A percentile compares a stretch with the other conserved stretches of the same genome.
Conservation (phyloP, 345 rosid genomes). For the Eucalyptus cloeziana region DNA sequence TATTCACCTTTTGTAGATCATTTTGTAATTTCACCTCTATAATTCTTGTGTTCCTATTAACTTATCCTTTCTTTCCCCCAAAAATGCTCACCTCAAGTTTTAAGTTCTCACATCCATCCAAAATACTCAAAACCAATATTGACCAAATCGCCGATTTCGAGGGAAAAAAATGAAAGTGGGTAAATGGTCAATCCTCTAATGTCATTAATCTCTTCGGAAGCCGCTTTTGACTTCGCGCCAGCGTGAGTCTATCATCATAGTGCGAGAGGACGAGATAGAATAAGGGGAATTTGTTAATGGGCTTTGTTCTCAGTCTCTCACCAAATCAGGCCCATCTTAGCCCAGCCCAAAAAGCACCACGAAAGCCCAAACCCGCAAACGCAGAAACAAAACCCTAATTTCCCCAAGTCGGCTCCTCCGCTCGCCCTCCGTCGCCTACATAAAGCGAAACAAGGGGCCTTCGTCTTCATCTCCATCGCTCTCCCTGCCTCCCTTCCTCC, state of each 20-base stretch:
- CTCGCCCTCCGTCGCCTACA: not conserved
- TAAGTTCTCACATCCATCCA: not conserved
- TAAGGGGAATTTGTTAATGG: not conserved
- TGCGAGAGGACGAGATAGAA: fast-evolving
- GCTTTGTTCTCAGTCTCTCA: not conserved
- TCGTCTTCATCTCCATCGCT: not conserved
- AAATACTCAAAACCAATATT: no score
- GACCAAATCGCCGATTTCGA: not conserved
- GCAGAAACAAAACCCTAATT: not conserved
- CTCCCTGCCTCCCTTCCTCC: not conserved
- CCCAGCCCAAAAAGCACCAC: not conserved
- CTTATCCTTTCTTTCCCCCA: fast-evolving
- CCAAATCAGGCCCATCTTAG: not conserved
- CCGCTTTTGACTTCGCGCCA: fast-evolving
- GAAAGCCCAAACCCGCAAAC: not conserved
- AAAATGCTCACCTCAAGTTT: not conserved
- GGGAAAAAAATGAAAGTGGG: not conserved
- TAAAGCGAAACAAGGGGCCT: not conserved
- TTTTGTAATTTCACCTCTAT: not conserved
- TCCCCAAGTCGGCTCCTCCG: not conserved
- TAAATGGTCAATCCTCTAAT: no score
- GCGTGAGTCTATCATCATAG: not conserved
- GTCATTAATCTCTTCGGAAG: not conserved
- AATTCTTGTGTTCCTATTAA: not conserved
- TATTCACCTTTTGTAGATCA: not conserved